These are phyloP conservation scores for Malus domestica DNA, from an alignment of 306 rosid species.

Conservation along the genomic window DNA sequence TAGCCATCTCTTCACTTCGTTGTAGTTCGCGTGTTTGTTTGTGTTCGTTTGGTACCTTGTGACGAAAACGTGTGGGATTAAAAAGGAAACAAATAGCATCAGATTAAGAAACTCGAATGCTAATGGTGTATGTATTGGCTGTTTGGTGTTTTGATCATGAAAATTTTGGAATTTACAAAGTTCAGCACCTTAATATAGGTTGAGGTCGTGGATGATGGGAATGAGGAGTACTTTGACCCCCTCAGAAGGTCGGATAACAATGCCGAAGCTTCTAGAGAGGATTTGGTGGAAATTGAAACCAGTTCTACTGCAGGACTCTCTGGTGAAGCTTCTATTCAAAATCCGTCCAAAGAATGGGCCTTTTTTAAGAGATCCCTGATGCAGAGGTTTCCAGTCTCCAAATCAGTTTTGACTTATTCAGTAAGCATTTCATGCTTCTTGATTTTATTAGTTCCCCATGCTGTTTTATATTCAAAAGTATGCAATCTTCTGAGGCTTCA, in stretches of 20 bases:
- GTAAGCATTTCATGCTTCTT: slow-evolving; percentile 39
- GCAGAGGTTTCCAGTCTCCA: slow-evolving; percentile 81
- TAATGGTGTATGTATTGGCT: neutral
- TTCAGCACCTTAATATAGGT: slow-evolving; percentile 33
- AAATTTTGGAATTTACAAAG: neutral
- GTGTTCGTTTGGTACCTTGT: no score
- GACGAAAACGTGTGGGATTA: neutral
- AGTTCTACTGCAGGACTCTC: slow-evolving; percentile 16
- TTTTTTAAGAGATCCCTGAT: slow-evolving; percentile 68
- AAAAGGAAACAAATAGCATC: neutral
- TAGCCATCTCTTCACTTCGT: neutral
- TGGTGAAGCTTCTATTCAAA: slow-evolving; percentile 29
- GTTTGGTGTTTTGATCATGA: neutral
- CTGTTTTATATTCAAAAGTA: neutral
- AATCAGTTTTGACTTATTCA: slow-evolving; percentile 63
- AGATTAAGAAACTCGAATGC: neutral
- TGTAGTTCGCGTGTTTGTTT: no score
- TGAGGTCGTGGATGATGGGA: slow-evolving; percentile 30
- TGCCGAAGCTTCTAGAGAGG: slow-evolving; percentile 18
- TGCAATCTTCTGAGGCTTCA: slow-evolving; percentile 1
- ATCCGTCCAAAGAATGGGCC: slow-evolving; percentile 63
- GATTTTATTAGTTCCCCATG: neutral
- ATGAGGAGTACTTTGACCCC: slow-evolving; percentile 58
- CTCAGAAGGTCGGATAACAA: slow-evolving; percentile 48
- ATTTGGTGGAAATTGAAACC: slow-evolving; percentile 20